Evolutionary conservation across 2,329 filamentous ascomycete species (phyloP), one percentile per base, ranked within the genome.

Genomic region (Alternaria alternata): DNA sequence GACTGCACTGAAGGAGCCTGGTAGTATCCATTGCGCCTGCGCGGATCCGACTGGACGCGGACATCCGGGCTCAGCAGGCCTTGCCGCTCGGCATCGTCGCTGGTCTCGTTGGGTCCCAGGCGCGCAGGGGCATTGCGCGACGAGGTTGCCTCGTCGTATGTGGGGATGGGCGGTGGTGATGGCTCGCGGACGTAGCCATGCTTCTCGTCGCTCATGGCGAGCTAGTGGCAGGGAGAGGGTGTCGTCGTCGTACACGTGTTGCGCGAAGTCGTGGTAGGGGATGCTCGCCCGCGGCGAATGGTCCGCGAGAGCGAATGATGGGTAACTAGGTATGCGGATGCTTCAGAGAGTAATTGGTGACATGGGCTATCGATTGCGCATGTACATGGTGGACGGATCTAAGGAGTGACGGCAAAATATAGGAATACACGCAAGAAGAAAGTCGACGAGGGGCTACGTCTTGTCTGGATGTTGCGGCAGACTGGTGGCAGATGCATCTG

Each of bases 1-100:
- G 93, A 93, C 78, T 95, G 91, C 63, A 94, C 93, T 1, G 91
- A 94, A 1, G 94, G 93, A 38, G 90, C 86, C 32, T 88, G 89
- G 78, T 97, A 97, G 65, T 79, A 77, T 39, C 76, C 78, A 71
- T 77, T 74, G 53, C 79, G 72, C 55, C 74, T 63, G n/a, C 75
- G 71, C 49, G 73, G 65, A 38, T 67, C 67, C 9, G 73, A 67
- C 61, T 69, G 60, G 20, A 61, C 80, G 34, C 32, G 65, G 4
- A 42, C 57, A 57, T 85, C 83, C 56, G 85, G 81, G 54, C 83
- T 84, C 41, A 96, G 84, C 26, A 97, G 86, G 6, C 90, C 91
- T 79, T 93, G 90, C 78, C 90, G 87, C 79, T 96, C 93, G 55
- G 87, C 86, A 74, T 93, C 88, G 78, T 89, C 85, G 75, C 87